Evolutionary conservation across 1,284 basidiomycete genomes (phyloP).

Genomic region (Stygiomarasmius scandens): DNA sequence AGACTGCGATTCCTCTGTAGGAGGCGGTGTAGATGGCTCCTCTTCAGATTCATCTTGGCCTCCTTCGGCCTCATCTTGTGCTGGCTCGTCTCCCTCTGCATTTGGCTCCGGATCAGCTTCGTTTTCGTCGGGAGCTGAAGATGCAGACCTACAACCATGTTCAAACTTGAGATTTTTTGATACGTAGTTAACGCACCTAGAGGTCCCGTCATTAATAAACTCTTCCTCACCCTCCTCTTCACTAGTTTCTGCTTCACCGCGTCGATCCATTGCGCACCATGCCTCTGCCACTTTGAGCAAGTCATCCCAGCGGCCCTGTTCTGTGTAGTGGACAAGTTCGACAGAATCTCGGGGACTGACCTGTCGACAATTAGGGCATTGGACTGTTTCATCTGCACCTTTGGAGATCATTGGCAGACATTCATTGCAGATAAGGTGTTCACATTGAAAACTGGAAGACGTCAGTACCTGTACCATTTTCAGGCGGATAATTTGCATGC

Average conservation of each 20-base stretch:
- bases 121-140: background rate
- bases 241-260: conserved; percentile 37
- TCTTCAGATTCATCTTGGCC: background rate
- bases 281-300: conserved; percentile 44
- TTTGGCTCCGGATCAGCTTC: background rate
- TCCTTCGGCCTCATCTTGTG: background rate
- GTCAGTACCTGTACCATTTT: background rate
- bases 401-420: conserved; percentile 34
- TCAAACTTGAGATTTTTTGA: background rate
- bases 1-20: conserved; percentile 17
- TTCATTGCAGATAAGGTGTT: conserved; percentile 44
- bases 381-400: conserved; percentile 31
- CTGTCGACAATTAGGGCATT: conserved; percentile 46
- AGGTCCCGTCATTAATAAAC: conserved; percentile 39
- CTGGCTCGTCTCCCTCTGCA: background rate
- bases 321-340: conserved; percentile 44
- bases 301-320: conserved; percentile 50
- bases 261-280: conserved; percentile 42
- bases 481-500: conserved; percentile 21
- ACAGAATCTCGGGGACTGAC: conserved; percentile 35
- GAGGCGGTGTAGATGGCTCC: background rate
- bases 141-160: background rate
- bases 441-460: conserved; percentile 39
- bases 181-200: conserved; percentile 3
- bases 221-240: conserved; percentile 47